These are phyloP conservation scores for Tephrocybe sp. DNA, from an alignment of 768 basidiomycete species.

Conservation along the genomic window DNA sequence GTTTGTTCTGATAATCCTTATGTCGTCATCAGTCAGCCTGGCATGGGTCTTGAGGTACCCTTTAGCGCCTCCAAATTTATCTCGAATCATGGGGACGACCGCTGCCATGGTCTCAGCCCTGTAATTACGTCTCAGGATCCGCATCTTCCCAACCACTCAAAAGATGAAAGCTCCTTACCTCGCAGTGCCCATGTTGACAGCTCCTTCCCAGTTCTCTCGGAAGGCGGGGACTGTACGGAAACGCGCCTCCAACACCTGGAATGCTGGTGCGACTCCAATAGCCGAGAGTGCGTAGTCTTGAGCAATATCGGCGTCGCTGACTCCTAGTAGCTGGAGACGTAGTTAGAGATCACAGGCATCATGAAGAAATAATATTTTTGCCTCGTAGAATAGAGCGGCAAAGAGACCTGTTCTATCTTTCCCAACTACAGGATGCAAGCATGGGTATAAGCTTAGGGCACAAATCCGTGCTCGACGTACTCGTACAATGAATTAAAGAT, in stretches of 20 bases:
- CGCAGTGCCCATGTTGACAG: slow-evolving; percentile 32
- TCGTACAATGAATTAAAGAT: slow-evolving; percentile 44
- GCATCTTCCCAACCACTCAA: not conserved
- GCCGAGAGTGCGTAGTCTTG: slow-evolving; percentile 41
- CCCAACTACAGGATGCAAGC: no score
- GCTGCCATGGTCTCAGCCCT: slow-evolving; percentile 38
- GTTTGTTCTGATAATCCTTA: slow-evolving; percentile 13
- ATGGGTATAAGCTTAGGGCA: no score
- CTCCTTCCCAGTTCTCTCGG: slow-evolving; percentile 34
- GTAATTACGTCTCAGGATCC: not conserved
- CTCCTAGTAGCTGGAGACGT: slow-evolving; percentile 35
- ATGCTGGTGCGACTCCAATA: slow-evolving; percentile 33
- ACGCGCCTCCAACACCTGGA: slow-evolving; percentile 28
- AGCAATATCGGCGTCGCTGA: slow-evolving; percentile 36
- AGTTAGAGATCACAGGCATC: not conserved
- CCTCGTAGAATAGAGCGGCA: slow-evolving; percentile 34
- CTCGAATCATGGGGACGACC: slow-evolving; percentile 28
- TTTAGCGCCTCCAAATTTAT: slow-evolving; percentile 37
- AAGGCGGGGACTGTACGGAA: slow-evolving; percentile 28
- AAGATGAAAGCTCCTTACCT: slow-evolving; percentile 22
- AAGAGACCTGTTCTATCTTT: slow-evolving; percentile 45
- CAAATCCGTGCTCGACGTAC: slow-evolving; percentile 28
- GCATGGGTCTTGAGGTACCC: slow-evolving; percentile 30
- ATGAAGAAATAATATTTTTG: slow-evolving; percentile 9
- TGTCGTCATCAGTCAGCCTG: slow-evolving; percentile 30